These are phyloP conservation scores for Candida broadrunensis DNA, from an alignment of 805 yeast species.

Conservation along the genomic window DNA sequence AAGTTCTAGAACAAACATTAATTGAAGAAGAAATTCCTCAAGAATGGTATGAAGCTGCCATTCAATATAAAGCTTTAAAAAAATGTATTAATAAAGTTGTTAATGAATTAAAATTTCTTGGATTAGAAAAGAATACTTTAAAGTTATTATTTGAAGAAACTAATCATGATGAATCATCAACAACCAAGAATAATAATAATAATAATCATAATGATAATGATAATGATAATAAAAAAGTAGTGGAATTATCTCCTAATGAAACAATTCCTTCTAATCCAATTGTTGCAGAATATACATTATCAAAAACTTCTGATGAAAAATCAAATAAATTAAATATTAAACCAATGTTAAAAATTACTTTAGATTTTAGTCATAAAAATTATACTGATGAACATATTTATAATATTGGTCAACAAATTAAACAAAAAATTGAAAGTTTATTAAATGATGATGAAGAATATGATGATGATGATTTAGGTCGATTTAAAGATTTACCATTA, in stretches of 20 bases:
- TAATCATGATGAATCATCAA: slow-evolving; percentile 8
- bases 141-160: slow-evolving; percentile 34
- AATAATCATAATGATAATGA: slow-evolving; percentile 4
- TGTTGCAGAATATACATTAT: slow-evolving; percentile 40
- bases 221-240: slow-evolving; percentile 10
- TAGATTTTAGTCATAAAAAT: slow-evolving; percentile 26
- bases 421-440: slow-evolving; percentile 22
- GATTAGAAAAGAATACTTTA: slow-evolving; percentile 47
- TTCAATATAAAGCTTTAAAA: slow-evolving; percentile 68
- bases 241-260: slow-evolving; percentile 32
- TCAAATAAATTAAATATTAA: slow-evolving; percentile 20
- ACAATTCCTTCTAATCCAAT: slow-evolving; percentile 35
- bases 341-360: slow-evolving; percentile 37
- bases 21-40: slow-evolving; percentile 59
- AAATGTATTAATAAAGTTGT: slow-evolving; percentile 67
- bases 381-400: slow-evolving; percentile 32
- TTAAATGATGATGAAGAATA: slow-evolving; percentile 21
- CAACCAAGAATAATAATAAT: slow-evolving; percentile 7
- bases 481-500: background rate
- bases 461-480: slow-evolving; percentile 8
- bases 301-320: slow-evolving; percentile 17
- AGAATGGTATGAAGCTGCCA: slow-evolving; percentile 67
- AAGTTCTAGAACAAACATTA: slow-evolving; percentile 61
- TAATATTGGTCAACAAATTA: slow-evolving; percentile 25
- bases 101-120: slow-evolving; percentile 56